Conservation (phyloP, 1,284 basidiomycete genomes). For the Fomitiporia mediterranea region DNA sequence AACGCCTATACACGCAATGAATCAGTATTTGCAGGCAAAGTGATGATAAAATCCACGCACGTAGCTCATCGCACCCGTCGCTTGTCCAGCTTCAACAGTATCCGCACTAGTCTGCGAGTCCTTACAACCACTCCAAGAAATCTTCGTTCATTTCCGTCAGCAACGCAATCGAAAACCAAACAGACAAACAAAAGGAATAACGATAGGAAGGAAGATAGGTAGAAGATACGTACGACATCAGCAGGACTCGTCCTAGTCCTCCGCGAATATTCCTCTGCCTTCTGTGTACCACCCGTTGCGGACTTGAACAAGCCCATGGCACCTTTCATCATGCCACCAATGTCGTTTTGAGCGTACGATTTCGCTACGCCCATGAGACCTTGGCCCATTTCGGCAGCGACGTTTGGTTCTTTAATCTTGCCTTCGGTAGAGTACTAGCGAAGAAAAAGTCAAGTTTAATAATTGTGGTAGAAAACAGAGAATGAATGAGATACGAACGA, state of each 20-base stretch:
- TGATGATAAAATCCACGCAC: constrained; percentile 35
- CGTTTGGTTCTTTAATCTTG: constrained; percentile 89
- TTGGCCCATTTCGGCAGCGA: constrained; percentile 73
- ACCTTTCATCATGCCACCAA: constrained; percentile 65
- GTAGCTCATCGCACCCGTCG: constrained; percentile 86
- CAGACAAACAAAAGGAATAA: too few relatives aligned
- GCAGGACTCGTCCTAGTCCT: constrained; percentile 78
- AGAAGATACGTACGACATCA: constrained; percentile 43
- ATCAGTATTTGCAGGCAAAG: neutral
- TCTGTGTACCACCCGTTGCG: constrained; percentile 42
- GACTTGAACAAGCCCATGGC: constrained; percentile 47
- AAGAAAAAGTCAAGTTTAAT: neutral
- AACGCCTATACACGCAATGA: constrained; percentile 57
- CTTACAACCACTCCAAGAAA: constrained; percentile 88
- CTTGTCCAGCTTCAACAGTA: constrained; percentile 73
- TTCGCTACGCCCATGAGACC: constrained; percentile 64
- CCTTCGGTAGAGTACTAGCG: constrained; percentile 85
- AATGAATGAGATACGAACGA: constrained; percentile 35
- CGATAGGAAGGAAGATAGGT: too few relatives aligned
- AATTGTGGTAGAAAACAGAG: neutral
- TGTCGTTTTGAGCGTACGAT: constrained; percentile 74
- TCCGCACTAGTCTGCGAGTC: constrained; percentile 93
- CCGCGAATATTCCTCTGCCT: constrained; percentile 59
- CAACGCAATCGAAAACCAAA: neutral
- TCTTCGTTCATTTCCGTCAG: constrained; percentile 31